These are phyloP conservation scores for Talaromyces piceae DNA, from an alignment of 2,329 filamentous ascomycete genomes.

Conservation along the genomic window DNA sequence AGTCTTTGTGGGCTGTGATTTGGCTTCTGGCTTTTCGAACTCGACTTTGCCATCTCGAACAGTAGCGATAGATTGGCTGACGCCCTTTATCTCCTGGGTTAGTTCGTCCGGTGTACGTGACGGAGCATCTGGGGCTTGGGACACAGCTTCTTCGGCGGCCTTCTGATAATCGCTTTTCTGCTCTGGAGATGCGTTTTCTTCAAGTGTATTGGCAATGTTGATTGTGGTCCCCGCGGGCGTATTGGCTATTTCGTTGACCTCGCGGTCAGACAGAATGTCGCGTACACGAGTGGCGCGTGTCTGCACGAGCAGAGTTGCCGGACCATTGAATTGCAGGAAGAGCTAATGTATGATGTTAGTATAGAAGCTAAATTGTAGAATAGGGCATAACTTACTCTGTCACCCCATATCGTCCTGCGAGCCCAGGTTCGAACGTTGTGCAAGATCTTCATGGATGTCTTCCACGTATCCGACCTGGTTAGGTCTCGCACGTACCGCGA, in stretches of 20 bases:
- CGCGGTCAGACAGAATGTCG: constrained; percentile 67
- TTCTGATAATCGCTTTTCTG: constrained; percentile 15
- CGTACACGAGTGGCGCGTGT: constrained; percentile 72
- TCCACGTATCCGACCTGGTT: constrained; percentile 66
- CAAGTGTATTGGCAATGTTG: constrained; percentile 43
- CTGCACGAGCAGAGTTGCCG: constrained; percentile 77
- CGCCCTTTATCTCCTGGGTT: constrained; percentile 22
- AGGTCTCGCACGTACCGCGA: constrained; percentile 67
- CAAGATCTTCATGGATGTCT: constrained; percentile 54
- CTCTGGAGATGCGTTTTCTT: constrained; percentile 9
- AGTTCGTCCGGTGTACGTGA: constrained; percentile 19
- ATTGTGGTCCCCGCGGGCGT: constrained; percentile 64
- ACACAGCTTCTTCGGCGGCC: constrained; percentile 17
- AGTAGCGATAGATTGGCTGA: constrained; percentile 41
- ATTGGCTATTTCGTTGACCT: constrained; percentile 87
- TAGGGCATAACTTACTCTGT: constrained; percentile 49
- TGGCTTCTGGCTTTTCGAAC: constrained; percentile 41
- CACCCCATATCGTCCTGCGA: constrained; percentile 83
- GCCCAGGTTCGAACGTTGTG: constrained; percentile 68
- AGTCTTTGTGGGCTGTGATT: constrained; percentile 3
- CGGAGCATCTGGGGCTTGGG: constrained; percentile 19
- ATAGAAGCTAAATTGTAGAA: background rate
- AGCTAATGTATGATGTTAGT: constrained; percentile 39
- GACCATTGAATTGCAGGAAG: constrained; percentile 84
- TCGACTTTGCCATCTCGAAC: constrained; percentile 59